Base-by-base conservation (phyloP, 2,329 filamentous ascomycete genomes). In the Corynespora cassiicola region DNA sequence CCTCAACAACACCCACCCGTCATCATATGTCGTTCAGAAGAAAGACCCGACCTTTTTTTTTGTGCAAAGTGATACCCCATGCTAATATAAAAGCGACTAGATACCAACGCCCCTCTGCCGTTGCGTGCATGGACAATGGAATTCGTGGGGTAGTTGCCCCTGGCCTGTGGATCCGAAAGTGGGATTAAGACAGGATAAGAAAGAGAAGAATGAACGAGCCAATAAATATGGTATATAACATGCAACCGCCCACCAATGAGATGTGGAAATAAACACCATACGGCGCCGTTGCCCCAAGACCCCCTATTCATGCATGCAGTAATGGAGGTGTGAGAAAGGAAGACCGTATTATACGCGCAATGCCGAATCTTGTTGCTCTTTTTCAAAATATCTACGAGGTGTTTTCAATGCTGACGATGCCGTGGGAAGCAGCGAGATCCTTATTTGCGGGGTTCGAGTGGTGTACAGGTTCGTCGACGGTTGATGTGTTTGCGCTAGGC, bases 401-500 rank as follows among this genome's bases (percentile, higher is more conserved):
- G 32, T 48, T 32, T 34, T 42, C 38, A 33, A 51, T 42, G 35
- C 33, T 44, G 35, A 49, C 31, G 14, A 41, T 33, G 29, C 33
- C 41, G 12, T 34, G 23, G 7, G 52, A 23, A 39, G 41, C 22
- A 12, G 43, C 2, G 31, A 48, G 26, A 12, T 31, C 35, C 33
- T 52, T 54, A 49, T 52, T 43, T 29, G 36, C 22, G 24, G 36
- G 27, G 24, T 27, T 22, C 33, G 42, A 36, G n/a, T 17, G 48
- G 48, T 62, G 54, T 56, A 71, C 61, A 54, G 70, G 63, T 37
- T 66, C 71, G 38, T 76, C 74, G 20, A 72, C 63, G 32, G 80
- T 78, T 56, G 82, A 84, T 23, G 75, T 75, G 48, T 76, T 81
- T 2, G 82, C 80, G 64, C 84, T 88, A 4, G 84, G 80, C 2